These are phyloP conservation scores for Fusarium sp. DNA, from an alignment of 2,329 filamentous ascomycete genomes.

Conservation along the genomic window DNA sequence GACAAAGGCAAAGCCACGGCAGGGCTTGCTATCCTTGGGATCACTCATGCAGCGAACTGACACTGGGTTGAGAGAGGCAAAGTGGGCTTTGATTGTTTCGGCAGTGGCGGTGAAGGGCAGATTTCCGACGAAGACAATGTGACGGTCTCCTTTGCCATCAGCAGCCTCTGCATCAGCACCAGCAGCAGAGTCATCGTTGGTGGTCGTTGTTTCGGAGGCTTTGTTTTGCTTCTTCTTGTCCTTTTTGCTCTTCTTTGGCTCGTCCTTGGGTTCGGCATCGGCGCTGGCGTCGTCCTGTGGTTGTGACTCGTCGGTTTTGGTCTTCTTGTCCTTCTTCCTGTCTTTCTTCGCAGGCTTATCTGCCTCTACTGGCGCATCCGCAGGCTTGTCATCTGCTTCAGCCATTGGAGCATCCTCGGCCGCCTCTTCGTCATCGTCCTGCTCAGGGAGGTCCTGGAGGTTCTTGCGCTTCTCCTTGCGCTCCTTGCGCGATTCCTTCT, in stretches of 20 bases:
- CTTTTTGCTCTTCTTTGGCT: conserved; percentile 47
- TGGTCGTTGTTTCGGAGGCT: conserved; percentile 20
- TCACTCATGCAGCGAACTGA: conserved; percentile 74
- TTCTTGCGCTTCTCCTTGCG: conserved; percentile 54
- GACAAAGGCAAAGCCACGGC: conserved; percentile 84
- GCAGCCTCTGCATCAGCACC: conserved; percentile 19
- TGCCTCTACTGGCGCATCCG: conserved; percentile 23
- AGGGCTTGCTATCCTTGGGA: conserved; percentile 66
- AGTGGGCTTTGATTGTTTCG: conserved; percentile 76
- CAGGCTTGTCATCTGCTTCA: conserved; percentile 37
- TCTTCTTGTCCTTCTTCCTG: conserved; percentile 37
- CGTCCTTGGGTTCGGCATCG: conserved; percentile 41
- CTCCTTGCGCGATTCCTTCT: conserved; percentile 50
- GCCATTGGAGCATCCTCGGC: conserved; percentile 37
- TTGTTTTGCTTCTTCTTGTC: conserved; percentile 44
- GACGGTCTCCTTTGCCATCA: conserved; percentile 41
- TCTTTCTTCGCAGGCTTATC: conserved; percentile 40
- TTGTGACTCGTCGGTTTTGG: conserved; percentile 41
- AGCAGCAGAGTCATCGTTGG: conserved; percentile 11
- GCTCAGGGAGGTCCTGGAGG: conserved; percentile 49
- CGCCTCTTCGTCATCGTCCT: conserved; percentile 40
- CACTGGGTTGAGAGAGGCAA: conserved; percentile 68
- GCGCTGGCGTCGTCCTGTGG: conserved; percentile 26
- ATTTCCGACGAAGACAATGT: conserved; percentile 68
- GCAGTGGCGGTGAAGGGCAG: conserved; percentile 85